These are phyloP conservation scores for Pseudogymnoascus sp. DNA, from an alignment of 2,329 filamentous ascomycete genomes.

Conservation along the genomic window DNA sequence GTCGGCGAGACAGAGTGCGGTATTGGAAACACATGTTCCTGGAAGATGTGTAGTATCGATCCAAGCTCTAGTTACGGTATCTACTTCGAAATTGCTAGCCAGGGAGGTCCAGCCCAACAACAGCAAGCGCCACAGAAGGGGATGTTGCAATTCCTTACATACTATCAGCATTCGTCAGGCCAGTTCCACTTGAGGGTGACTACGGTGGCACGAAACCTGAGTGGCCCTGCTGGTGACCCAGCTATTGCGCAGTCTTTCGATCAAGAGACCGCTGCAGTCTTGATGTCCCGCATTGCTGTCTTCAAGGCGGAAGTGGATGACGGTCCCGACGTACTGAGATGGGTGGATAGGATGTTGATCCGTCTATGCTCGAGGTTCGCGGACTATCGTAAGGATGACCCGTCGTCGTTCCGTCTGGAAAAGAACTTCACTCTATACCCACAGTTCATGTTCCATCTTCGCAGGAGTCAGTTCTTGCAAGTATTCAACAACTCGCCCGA, in stretches of 20 bases:
- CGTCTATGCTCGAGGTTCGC: slow-evolving; percentile 92
- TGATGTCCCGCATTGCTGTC: slow-evolving; percentile 98
- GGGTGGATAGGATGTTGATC: slow-evolving; percentile 98
- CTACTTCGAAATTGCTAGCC: slow-evolving; percentile 95
- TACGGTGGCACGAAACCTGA: slow-evolving; percentile 83
- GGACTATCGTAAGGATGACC: slow-evolving; percentile 96
- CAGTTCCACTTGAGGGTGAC: slow-evolving; percentile 95
- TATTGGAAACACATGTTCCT: slow-evolving; percentile 96
- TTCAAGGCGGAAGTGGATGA: slow-evolving; percentile 99
- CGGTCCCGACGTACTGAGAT: slow-evolving; percentile 93
- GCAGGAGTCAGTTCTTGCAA: slow-evolving; percentile 93
- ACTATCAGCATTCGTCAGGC: slow-evolving; percentile 95
- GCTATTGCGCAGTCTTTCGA: slow-evolving; percentile 96
- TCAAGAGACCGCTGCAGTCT: slow-evolving; percentile 91
- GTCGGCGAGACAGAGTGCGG: slow-evolving; percentile 97
- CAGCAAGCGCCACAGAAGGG: slow-evolving; percentile 84
- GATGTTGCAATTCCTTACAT: slow-evolving; percentile 96
- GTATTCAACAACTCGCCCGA: slow-evolving; percentile 99
- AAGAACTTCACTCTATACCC: slow-evolving; percentile 99
- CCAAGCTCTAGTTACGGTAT: slow-evolving; percentile 89
- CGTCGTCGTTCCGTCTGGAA: slow-evolving; percentile 90
- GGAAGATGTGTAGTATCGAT: slow-evolving; percentile 99
- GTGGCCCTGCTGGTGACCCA: slow-evolving; percentile 87
- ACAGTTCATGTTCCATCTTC: slow-evolving; percentile 99
- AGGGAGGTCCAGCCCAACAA: slow-evolving; percentile 77